Evolutionary conservation across 2,329 filamentous ascomycete genomes (phyloP).

Genomic region (Diaporthe velutina): DNA sequence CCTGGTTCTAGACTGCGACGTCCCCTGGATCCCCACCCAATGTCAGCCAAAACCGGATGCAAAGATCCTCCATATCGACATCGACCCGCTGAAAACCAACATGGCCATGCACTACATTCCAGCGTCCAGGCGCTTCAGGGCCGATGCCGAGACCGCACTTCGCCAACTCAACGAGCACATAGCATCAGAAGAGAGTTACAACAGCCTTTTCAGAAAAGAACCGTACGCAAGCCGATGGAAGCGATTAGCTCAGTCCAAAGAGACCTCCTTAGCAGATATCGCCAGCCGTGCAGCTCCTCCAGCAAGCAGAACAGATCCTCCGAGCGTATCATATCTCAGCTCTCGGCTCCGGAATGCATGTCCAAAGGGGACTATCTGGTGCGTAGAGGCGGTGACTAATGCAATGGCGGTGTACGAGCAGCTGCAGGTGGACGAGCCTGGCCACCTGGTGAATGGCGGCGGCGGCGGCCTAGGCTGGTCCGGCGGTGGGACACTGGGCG

Average conservation of each 20-base stretch:
- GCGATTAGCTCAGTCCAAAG: background rate
- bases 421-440: slow-evolving; percentile 69
- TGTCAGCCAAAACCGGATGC: slow-evolving; percentile 66
- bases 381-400: slow-evolving; percentile 79
- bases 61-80: slow-evolving; percentile 74
- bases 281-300: background rate
- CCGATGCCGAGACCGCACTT: slow-evolving; percentile 78
- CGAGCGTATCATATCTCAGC: background rate
- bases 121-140: slow-evolving; percentile 74
- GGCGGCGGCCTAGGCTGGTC: slow-evolving; percentile 67
- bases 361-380: background rate
- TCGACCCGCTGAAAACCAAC: slow-evolving; percentile 76
- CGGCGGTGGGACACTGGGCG: slow-evolving; percentile 62
- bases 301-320: background rate
- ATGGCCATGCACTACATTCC: slow-evolving; percentile 81
- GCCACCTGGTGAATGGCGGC: slow-evolving; percentile 66
- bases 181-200: background rate
- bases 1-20: slow-evolving; percentile 87
- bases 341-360: background rate
- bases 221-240: background rate
- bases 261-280: background rate
- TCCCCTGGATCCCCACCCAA: slow-evolving; percentile 91
- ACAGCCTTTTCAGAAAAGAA: background rate
- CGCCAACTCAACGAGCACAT: background rate
- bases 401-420: slow-evolving; percentile 76